Evolutionary conservation across 192 early-diverging fungal species (phyloP).

Genomic region (Coemansia sp.): DNA sequence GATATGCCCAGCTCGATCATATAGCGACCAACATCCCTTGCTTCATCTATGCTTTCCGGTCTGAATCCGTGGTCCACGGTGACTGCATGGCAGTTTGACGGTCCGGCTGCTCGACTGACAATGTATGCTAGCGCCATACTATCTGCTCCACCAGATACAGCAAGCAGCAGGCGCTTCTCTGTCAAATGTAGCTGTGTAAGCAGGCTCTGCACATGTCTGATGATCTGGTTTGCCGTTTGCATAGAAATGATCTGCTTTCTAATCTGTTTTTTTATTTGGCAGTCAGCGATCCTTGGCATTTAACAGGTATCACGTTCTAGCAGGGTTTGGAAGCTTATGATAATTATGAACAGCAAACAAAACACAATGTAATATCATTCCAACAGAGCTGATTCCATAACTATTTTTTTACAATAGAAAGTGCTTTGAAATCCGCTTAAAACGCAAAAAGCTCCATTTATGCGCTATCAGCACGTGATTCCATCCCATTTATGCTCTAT

Average conservation of each 20-base stretch:
- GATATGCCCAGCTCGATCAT: constrained; percentile 35
- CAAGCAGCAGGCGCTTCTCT: constrained; percentile 41
- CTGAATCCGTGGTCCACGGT: constrained; percentile 52
- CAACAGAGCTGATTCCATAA: no score
- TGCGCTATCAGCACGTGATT: not conserved
- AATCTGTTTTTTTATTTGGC: not conserved
- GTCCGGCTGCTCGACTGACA: constrained; percentile 22
- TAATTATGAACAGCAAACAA: no score
- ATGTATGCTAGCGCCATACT: constrained; percentile 55
- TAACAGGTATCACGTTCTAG: no score
- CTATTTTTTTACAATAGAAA: no score
- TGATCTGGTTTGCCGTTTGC: not conserved
- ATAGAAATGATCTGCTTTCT: not conserved
- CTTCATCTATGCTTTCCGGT: constrained; percentile 41
- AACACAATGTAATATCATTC: no score
- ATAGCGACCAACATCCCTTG: constrained; percentile 20
- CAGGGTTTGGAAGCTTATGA: no score
- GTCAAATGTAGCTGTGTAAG: constrained; percentile 21
- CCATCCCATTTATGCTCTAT: not conserved
- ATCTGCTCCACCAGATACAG: constrained; percentile 53
- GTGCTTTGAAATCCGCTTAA: not conserved
- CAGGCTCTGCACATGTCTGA: constrained; percentile 19
- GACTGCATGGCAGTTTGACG: constrained; percentile 34
- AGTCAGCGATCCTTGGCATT: not conserved
- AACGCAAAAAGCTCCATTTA: not conserved